These are phyloP conservation scores for Flaveria brownii DNA, from an alignment of 129 eudicot genomes.

Conservation along the genomic window DNA sequence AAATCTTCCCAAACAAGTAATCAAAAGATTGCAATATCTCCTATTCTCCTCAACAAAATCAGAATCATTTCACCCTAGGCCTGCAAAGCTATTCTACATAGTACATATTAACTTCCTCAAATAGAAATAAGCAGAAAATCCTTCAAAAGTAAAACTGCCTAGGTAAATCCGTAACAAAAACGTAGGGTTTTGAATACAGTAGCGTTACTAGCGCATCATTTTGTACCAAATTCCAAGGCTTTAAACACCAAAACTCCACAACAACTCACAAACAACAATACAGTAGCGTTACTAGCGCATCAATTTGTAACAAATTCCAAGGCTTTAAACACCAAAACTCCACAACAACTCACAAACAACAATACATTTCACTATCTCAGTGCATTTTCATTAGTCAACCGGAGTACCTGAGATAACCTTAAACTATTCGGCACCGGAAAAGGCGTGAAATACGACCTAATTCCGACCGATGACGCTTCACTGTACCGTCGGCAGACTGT, in stretches of 20 bases:
- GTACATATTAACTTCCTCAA: constrained; percentile 4
- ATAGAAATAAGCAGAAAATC: background rate
- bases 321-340: constrained; percentile 6
- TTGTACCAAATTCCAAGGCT: background rate
- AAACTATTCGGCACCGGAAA: constrained; percentile 17
- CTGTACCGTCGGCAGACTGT: constrained; percentile 19
- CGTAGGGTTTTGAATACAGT: background rate
- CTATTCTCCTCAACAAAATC: background rate
- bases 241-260: background rate
- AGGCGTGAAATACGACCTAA: constrained; percentile 18
- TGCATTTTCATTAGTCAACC: background rate
- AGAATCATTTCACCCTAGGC: constrained; percentile 2
- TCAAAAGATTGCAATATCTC: no score
- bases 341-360: background rate
- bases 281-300: background rate
- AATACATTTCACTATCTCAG: background rate
- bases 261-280: no score
- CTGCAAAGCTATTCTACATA: background rate
- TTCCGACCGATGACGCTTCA: constrained; percentile 31
- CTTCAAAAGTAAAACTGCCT: background rate
- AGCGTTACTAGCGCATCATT: background rate
- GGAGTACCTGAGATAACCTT: constrained; percentile 32
- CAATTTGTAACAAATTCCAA: background rate
- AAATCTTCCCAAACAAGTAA: no score
- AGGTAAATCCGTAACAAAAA: background rate